These are phyloP conservation scores for Coccomyxa sp. DNA, from an alignment of 139 green algal species.

Conservation along the genomic window DNA sequence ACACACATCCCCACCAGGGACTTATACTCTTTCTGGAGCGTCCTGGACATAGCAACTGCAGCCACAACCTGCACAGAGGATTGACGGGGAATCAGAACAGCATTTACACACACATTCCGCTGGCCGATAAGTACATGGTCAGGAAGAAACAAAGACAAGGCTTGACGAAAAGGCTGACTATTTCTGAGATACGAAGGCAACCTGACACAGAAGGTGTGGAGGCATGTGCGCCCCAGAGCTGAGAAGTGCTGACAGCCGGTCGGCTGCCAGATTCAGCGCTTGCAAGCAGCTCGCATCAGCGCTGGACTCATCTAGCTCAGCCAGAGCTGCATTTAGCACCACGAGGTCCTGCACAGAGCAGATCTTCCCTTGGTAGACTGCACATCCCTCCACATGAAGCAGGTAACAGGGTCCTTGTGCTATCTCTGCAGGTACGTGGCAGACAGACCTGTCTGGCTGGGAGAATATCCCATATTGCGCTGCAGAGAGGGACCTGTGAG, in stretches of 20 bases:
- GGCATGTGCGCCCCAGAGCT: not conserved
- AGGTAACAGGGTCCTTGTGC: too few species aligned
- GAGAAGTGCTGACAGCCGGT: not conserved
- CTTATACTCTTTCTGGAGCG: not conserved
- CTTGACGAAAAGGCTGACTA: not conserved
- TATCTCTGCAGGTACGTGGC: too few species aligned
- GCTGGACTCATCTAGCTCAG: not conserved
- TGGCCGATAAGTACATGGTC: not conserved
- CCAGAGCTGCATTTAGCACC: not conserved
- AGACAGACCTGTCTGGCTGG: too few species aligned
- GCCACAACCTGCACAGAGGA: not conserved
- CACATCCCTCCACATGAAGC: too few species aligned
- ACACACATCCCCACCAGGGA: not conserved
- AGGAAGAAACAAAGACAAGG: not conserved
- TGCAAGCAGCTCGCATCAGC: not conserved
- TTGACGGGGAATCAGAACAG: too few species aligned
- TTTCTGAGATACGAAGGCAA: not conserved
- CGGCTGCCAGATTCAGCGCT: not conserved
- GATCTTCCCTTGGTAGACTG: too few species aligned
- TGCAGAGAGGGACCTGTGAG: too few species aligned
- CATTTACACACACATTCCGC: not conserved
- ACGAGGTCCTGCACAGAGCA: not conserved
- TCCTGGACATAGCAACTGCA: not conserved
- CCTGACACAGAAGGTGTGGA: not conserved
- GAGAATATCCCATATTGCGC: too few species aligned